Evolutionary conservation across 2,329 filamentous ascomycete species (phyloP), one percentile per base, ranked within the genome.

Genomic region (Claviceps fusiformis): DNA sequence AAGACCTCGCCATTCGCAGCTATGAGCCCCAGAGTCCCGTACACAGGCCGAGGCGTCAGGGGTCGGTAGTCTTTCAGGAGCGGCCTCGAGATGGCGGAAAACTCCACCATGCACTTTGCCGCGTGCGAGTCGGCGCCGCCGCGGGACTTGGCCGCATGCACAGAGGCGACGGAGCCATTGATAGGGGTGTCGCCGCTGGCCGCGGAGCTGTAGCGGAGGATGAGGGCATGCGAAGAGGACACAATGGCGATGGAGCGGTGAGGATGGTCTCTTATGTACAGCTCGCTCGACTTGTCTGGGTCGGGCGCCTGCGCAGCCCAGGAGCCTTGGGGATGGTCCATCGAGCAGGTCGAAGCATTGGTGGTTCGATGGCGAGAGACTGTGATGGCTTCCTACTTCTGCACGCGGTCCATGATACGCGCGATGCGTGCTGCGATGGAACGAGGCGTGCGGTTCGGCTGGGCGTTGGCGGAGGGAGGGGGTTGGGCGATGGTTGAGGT

Each of bases 11-110:
- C 79, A 59, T 84, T 82, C 59, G 95, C 79, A 0, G 89, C 86
- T 62, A 96, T 92, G 58, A 97, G 74, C 2, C 92, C 92, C 49
- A 97, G 74, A 0, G 91, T 97, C 55, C 92, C 92, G 66, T 89
- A 85, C 39, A 91, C 86, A 17, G 84, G 83, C 50, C 87, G 76
- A 19, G 83, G 80, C 35, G 83, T 87, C 57, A 96, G 73, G 13
- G 84, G 78, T 47, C 88, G 82, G 70, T 92, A 96, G 59, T 89
- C 86, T 62, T 75, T 79, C 57, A 95, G 74, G 59, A 93, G 79
- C 55, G 83, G 75, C 49, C 80, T 75, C 41, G 82, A 77, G 44
- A 81, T 70, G 10, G 81, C 76, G 13, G 83, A 75, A 68, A 96
- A 95, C 68, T 95, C 89, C 61, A 96, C 90, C 77, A 95, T 90